These are phyloP conservation scores for Zasmidium angulare DNA, from an alignment of 2,329 filamentous ascomycete genomes.

Conservation along the genomic window DNA sequence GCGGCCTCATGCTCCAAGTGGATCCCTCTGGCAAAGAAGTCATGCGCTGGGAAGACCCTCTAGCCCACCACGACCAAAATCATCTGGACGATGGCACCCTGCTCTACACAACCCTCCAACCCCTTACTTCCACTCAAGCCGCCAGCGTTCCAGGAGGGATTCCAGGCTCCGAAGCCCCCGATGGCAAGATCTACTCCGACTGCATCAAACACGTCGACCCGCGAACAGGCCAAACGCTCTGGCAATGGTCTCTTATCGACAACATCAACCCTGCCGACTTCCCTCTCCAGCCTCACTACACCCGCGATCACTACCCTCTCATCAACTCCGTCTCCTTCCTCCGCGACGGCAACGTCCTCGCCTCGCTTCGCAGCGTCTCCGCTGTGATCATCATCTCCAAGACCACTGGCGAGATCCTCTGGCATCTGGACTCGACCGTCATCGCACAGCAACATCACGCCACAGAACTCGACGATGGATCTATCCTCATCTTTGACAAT, in stretches of 20 bases:
- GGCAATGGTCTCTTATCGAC: conserved; percentile 47
- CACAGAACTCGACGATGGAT: conserved; percentile 42
- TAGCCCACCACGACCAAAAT: conserved; percentile 49
- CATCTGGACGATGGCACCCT: conserved; percentile 45
- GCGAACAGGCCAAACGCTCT: conserved; percentile 40
- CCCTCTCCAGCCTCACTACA: conserved; percentile 42
- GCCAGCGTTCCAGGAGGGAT: conserved; percentile 43
- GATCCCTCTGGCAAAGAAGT: conserved; percentile 41
- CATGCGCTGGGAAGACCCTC: conserved; percentile 42
- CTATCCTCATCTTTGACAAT: conserved; percentile 50
- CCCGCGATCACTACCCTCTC: conserved; percentile 46
- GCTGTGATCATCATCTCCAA: conserved; percentile 46
- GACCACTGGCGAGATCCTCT: conserved; percentile 43
- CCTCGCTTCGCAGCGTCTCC: conserved; percentile 44
- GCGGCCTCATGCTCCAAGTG: conserved; percentile 47
- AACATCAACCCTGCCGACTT: conserved; percentile 41
- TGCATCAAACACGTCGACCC: conserved; percentile 46
- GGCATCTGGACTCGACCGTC: conserved; percentile 42
- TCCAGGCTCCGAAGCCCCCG: conserved; percentile 39
- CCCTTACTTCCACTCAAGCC: conserved; percentile 39
- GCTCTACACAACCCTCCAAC: conserved; percentile 46
- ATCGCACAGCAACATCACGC: conserved; percentile 49
- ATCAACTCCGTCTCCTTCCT: conserved; percentile 46
- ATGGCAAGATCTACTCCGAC: conserved; percentile 43
- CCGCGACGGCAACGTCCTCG: conserved; percentile 44